A percentile compares a stretch with the other conserved stretches of the same genome.
phyloP scores from a whole-genome alignment of 2,329 filamentous ascomycete genomes.

The Trichoderma guizhouense region DNA sequence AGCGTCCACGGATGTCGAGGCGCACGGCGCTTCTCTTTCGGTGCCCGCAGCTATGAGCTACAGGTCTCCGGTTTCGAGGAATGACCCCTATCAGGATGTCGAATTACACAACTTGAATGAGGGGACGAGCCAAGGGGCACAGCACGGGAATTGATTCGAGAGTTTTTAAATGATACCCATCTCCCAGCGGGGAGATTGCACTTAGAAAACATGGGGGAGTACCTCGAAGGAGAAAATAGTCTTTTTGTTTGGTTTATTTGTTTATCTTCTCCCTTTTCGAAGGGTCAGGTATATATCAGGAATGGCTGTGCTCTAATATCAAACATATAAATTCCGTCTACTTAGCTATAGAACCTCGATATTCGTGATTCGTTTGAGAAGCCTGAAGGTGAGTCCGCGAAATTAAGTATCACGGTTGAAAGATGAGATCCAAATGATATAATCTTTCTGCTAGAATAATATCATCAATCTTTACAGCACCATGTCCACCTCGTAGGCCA shows the following conservation, averaged over 20 bases:
- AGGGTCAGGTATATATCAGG: background rate
- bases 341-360: background rate
- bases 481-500: background rate
- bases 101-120: slow-evolving; percentile 28
- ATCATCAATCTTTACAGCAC: background rate
- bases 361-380: background rate
- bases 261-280: background rate
- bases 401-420: background rate
- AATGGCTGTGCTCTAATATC: background rate
- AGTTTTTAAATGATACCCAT: slow-evolving; percentile 11
- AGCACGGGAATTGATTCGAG: background rate
- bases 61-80: slow-evolving; percentile 8
- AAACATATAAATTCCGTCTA: background rate
- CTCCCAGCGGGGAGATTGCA: background rate
- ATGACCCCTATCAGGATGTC: slow-evolving; percentile 31
- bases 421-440: background rate
- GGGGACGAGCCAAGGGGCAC: background rate
- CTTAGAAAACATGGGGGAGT: background rate
- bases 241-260: background rate
- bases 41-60: slow-evolving; percentile 19
- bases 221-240: background rate
- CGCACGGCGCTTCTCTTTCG: background rate
- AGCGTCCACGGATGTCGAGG: slow-evolving; percentile 27
- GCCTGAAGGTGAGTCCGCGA: background rate
- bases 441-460: too few species aligned